Evolutionary conservation across 805 yeast species (phyloP).

Genomic region (Millerozyma miso): DNA sequence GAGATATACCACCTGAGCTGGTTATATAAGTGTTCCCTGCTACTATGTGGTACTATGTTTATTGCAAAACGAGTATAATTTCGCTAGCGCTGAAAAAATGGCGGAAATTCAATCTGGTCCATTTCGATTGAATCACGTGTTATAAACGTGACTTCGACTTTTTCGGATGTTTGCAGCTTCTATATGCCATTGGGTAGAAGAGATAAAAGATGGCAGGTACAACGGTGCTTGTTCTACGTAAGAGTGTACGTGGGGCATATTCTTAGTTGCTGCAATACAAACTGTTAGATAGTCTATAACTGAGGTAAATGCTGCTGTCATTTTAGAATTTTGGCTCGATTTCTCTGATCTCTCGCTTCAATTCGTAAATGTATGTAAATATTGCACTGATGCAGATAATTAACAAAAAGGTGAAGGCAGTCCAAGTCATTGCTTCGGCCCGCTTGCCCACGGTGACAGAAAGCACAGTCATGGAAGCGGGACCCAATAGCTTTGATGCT

Average conservation of each 20-base stretch:
- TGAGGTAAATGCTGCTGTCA: no score
- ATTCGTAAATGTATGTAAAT: conserved; percentile 23
- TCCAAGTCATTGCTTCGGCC: conserved; percentile 60
- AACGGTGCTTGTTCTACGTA: no score
- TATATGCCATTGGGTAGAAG: no score
- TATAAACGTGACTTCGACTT: background rate
- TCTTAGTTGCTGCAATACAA: no score
- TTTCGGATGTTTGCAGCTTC: background rate
- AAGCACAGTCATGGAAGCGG: conserved; percentile 49
- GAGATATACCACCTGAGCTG: background rate
- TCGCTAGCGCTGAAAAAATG: conserved; percentile 11
- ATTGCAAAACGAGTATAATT: conserved; percentile 3
- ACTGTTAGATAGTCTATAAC: no score
- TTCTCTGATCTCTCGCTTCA: conserved; percentile 4
- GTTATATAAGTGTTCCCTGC: background rate
- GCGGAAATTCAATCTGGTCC: conserved; percentile 16
- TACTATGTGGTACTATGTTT: background rate
- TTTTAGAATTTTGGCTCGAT: conserved; percentile 7
- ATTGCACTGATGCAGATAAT: conserved; percentile 38
- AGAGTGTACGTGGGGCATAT: no score
- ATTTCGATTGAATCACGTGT: conserved; percentile 7
- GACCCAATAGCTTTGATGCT: conserved; percentile 38
- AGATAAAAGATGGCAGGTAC: no score
- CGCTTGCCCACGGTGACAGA: conserved; percentile 43
- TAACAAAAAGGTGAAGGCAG: conserved; percentile 47